Conservation (phyloP, 768 basidiomycete species). For the Mycena vulgaris region DNA sequence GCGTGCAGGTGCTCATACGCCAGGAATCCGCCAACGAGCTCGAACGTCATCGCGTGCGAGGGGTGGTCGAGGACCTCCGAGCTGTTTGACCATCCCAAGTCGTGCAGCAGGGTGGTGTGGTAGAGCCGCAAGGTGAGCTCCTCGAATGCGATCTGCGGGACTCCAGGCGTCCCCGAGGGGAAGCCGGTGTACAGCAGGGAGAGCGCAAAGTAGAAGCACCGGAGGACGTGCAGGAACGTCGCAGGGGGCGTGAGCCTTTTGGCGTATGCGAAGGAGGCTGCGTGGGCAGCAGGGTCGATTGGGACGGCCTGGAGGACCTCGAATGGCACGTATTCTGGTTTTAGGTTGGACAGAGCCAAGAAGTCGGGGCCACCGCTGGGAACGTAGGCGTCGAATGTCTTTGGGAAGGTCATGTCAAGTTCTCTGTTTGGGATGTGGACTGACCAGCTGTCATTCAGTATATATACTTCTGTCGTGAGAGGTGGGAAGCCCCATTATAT, state of each 20-base stretch:
- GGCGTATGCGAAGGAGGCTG: constrained; percentile 1
- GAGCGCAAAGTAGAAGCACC: constrained; percentile 17
- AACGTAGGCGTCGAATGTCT: constrained; percentile 1
- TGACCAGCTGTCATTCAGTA: too few species aligned
- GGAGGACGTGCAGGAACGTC: neutral
- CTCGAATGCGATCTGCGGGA: constrained; percentile 7
- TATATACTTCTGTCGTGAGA: too few species aligned
- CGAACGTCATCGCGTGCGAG: constrained; percentile 8
- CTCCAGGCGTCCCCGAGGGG: constrained; percentile 6
- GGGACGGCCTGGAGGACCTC: constrained; percentile 1
- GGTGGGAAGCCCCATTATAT: too few species aligned
- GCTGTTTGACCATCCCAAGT: constrained; percentile 7
- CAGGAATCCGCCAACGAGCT: constrained; percentile 6
- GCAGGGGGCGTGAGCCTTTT: constrained; percentile 7
- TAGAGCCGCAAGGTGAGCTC: constrained; percentile 7
- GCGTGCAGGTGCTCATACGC: constrained; percentile 17
- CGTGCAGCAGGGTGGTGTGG: constrained; percentile 12
- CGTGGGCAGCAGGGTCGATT: neutral
- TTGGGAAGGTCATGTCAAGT: too few species aligned
- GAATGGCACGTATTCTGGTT: too few species aligned
- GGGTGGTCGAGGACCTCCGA: neutral
- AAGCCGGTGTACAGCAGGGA: constrained; percentile 12
- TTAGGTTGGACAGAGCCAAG: too few species aligned
- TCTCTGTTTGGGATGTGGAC: too few species aligned
- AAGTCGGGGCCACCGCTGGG: too few species aligned